A percentile compares a stretch with the other conserved stretches of the same genome.
These are phyloP conservation scores for Ceratobasidium sp. DNA, from an alignment of 1,284 basidiomycete genomes.

Conservation along the genomic window DNA sequence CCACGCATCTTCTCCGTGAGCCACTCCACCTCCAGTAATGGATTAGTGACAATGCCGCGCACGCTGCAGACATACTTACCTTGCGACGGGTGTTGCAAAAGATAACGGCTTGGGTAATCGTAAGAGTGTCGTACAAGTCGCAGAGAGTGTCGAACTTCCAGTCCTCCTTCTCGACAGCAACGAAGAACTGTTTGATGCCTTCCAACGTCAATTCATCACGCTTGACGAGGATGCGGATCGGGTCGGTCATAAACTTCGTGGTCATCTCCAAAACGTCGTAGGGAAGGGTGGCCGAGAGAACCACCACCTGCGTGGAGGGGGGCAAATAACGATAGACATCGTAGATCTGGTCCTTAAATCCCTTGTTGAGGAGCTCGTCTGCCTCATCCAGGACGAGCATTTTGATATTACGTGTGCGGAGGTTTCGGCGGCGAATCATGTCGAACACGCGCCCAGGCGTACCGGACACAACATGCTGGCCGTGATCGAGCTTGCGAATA, in stretches of 20 bases:
- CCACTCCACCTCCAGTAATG: constrained; percentile 87
- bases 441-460: constrained; percentile 99
- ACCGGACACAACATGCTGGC: constrained; percentile 97
- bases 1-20: constrained; percentile 98
- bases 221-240: constrained; percentile 98
- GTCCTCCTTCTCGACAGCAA: constrained; percentile 99
- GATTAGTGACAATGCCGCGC: constrained; percentile 22
- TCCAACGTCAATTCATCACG: constrained; percentile 99
- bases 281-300: constrained; percentile 95
- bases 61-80: constrained; percentile 62
- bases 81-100: constrained; percentile 99
- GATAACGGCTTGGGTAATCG: constrained; percentile 99
- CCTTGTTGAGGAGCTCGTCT: constrained; percentile 97
- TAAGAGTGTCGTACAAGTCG: constrained; percentile 98
- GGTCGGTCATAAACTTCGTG: constrained; percentile 99
- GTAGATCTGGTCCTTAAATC: constrained; percentile 99
- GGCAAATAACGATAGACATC: constrained; percentile 99
- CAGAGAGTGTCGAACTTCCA: constrained; percentile 99
- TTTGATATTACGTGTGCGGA: constrained; percentile 98
- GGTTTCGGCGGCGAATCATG: constrained; percentile 96
- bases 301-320: constrained; percentile 97
- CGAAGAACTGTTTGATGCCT: constrained; percentile 99
- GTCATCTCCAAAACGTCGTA: constrained; percentile 99
- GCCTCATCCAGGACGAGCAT: constrained; percentile 99
- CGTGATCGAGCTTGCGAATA: constrained; percentile 97